Conservation (phyloP, 331 rosid genomes). For the Acacia pycnantha region DNA sequence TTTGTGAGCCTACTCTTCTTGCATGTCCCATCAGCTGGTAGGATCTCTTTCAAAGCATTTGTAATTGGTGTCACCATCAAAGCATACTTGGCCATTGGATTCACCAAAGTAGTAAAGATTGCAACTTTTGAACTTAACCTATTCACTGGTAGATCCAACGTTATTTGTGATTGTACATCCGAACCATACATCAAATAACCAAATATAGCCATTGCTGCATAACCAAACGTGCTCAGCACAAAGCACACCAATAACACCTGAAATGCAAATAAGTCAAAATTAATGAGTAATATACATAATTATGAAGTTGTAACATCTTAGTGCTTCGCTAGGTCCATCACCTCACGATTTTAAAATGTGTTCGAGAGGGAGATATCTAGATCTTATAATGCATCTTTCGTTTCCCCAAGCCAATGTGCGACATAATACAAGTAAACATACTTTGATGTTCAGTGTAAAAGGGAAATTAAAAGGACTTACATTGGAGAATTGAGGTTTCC, state of each 20-base stretch:
- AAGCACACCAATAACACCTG: constrained; percentile 75
- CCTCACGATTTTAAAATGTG: too few species aligned
- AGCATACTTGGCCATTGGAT: constrained; percentile 81
- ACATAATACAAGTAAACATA: too few species aligned
- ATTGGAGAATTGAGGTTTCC: constrained; percentile 72
- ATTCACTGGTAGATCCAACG: constrained; percentile 61
- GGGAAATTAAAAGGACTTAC: constrained; percentile 41
- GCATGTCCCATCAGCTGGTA: constrained; percentile 30
- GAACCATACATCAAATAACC: constrained; percentile 86
- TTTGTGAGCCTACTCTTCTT: constrained; percentile 43
- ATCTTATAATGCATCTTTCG: too few species aligned
- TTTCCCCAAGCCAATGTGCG: too few species aligned
- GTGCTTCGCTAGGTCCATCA: too few species aligned
- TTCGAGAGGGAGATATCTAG: too few species aligned
- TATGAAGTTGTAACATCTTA: too few species aligned
- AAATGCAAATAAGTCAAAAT: constrained; percentile 12
- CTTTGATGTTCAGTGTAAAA: background rate
- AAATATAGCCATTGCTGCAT: constrained; percentile 71
- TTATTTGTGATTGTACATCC: constrained; percentile 60
- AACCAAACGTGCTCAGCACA: constrained; percentile 52
- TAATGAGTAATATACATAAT: background rate
- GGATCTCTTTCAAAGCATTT: constrained; percentile 50
- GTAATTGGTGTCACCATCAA: constrained; percentile 75
- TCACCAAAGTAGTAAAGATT: constrained; percentile 78
- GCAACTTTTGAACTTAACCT: constrained; percentile 67